A percentile compares a stretch with the other conserved stretches of the same genome.
Evolutionary conservation across 2,329 filamentous ascomycete genomes (phyloP).

Genomic region (Stachybotrys echinatus): DNA sequence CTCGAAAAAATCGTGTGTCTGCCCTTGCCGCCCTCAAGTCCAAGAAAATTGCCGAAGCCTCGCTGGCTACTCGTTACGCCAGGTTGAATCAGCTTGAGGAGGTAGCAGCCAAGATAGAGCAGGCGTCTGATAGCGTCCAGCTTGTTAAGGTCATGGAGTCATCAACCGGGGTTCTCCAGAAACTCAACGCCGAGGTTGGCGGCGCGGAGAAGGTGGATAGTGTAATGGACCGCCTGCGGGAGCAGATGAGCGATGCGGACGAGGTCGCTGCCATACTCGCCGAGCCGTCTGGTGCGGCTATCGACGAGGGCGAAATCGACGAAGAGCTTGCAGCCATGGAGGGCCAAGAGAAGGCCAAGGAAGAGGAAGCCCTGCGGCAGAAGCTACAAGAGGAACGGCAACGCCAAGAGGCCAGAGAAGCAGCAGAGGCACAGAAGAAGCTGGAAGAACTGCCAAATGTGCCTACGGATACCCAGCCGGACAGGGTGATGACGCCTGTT

Average conservation of each 20-base stretch:
- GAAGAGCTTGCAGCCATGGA: conserved; percentile 80
- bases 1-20: conserved; percentile 65
- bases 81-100: conserved; percentile 79
- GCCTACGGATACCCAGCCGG: conserved; percentile 27
- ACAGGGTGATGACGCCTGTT: conserved; percentile 23
- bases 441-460: conserved; percentile 45
- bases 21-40: conserved; percentile 75
- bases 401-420: conserved; percentile 37
- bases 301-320: conserved; percentile 82
- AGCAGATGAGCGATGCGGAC: conserved; percentile 77
- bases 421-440: conserved; percentile 44
- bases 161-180: conserved; percentile 65
- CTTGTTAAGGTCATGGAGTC: conserved; percentile 79
- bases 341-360: conserved; percentile 48
- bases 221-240: conserved; percentile 68
- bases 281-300: conserved; percentile 45
- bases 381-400: conserved; percentile 32
- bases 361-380: conserved; percentile 41
- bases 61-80: conserved; percentile 64
- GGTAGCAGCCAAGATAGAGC: conserved; percentile 75
- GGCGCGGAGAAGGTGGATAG: conserved; percentile 70
- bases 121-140: conserved; percentile 79
- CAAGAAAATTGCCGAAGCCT: conserved; percentile 76
- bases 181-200: conserved; percentile 72
- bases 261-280: conserved; percentile 75